phyloP scores from a whole-genome alignment of 306 rosid species.

The Cyamopsis tetragonoloba region DNA sequence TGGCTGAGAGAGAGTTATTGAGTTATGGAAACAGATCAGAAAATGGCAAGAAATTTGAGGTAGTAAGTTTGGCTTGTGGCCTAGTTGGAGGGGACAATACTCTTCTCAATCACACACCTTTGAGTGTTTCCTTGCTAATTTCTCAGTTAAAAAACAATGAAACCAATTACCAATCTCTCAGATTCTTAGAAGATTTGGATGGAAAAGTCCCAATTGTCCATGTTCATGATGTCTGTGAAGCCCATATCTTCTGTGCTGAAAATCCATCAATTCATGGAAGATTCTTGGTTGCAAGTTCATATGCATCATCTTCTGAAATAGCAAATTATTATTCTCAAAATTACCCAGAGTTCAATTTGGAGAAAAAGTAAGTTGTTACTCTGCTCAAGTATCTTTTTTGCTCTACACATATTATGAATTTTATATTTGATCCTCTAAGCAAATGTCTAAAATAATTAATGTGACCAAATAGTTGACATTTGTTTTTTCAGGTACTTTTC shows the following conservation, averaged over 20 bases:
- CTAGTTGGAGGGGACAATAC: slow-evolving; percentile 48
- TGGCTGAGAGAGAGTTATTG: slow-evolving; percentile 37
- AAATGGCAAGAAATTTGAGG: slow-evolving; percentile 34
- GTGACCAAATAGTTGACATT: too few species aligned
- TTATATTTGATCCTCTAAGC: too few species aligned
- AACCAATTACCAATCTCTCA: not conserved
- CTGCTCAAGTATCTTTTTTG: too few species aligned
- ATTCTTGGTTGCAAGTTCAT: slow-evolving; percentile 47
- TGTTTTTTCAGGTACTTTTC: slow-evolving; percentile 40
- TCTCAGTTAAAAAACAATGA: slow-evolving; percentile 29
- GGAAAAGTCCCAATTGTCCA: slow-evolving; percentile 41
- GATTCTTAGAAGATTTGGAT: slow-evolving; percentile 7
- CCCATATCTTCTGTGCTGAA: slow-evolving; percentile 48
- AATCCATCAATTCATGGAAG: slow-evolving; percentile 40
- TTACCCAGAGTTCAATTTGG: slow-evolving; percentile 36
- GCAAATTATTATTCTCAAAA: slow-evolving; percentile 29
- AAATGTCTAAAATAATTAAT: not conserved
- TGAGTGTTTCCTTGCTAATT: not conserved
- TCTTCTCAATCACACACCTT: not conserved
- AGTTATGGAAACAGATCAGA: slow-evolving; percentile 20
- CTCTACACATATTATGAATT: too few species aligned
- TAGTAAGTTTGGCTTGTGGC: slow-evolving; percentile 43
- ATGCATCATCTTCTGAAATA: slow-evolving; percentile 42
- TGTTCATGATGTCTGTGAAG: slow-evolving; percentile 45
- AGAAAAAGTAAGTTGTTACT: slow-evolving; percentile 35